phyloP scores from a whole-genome alignment of 257 asterid species.

The Plectranthus barbatus region DNA sequence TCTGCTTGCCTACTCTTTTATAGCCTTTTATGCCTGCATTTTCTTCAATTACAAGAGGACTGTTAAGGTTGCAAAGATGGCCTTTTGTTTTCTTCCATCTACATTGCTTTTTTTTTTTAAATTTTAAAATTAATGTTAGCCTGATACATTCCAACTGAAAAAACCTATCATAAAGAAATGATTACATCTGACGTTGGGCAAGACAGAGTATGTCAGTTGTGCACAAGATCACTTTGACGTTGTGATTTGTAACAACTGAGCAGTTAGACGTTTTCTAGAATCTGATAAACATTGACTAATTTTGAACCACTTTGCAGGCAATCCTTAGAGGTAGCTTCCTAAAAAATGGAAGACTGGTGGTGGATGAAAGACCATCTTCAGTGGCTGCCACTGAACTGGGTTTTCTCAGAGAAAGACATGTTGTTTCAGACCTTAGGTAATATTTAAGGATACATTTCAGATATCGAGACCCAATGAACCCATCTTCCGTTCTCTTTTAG shows the following conservation, averaged over 20 bases:
- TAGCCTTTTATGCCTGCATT: background rate
- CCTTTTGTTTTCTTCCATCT: background rate
- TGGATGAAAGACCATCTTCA: conserved; percentile 49
- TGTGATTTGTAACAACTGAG: background rate
- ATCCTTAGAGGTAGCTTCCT: conserved; percentile 77
- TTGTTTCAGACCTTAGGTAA: conserved; percentile 86
- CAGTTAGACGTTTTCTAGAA: background rate
- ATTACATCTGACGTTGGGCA: background rate
- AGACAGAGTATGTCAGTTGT: background rate
- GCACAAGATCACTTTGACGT: background rate
- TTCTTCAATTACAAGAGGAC: background rate
- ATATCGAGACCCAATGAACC: background rate
- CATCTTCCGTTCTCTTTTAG: background rate
- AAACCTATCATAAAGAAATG: background rate
- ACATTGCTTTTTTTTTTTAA: too few relatives aligned
- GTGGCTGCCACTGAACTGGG: conserved; percentile 65
- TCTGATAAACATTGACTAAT: conserved; percentile 1
- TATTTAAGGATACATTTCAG: background rate
- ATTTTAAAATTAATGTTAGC: background rate
- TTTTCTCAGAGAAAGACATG: conserved; percentile 57
- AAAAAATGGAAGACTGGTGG: conserved; percentile 36
- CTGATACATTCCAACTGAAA: background rate
- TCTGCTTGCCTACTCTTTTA: background rate
- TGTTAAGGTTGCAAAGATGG: background rate
- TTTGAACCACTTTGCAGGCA: conserved; percentile 39